Base-by-base conservation (phyloP, 768 basidiomycete species). In the Imleria badia region DNA sequence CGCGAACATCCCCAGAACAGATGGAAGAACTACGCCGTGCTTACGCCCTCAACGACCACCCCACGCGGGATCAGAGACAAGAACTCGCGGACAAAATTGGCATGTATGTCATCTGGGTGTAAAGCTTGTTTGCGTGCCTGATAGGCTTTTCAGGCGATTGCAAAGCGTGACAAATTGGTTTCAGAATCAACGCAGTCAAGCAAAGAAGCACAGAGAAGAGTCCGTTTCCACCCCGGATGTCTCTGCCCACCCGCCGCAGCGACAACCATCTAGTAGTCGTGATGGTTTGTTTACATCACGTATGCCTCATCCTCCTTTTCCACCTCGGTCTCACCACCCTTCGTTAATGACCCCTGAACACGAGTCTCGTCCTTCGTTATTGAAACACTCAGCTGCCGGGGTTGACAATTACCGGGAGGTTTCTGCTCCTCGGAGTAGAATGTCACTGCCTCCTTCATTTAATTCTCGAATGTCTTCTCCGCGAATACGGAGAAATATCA, bases 81-180 rank as follows among this genome's bases (percentile, higher is more conserved):
- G 75, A 76, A 22, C 76, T 92, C 20, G 82, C 88, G 8, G 77
- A 81, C 54, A 80, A 76, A 66, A 84, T 90, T 67, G 87, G 86
- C 72, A 90, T 90, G 89, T 90, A 72, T 68, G 89, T 79, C 54
- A 47, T 64, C 48, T 44, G 40, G 23, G 15, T 39, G n/a, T 34
- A 35, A 57, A 48, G 48, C 40, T 55, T 57, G 36, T 59, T 45
- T 48, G 7, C 43, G 45, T 56, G 60, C 63, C 66, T 72, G 51
- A 73, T 50, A 22, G 41, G 58, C 66, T 64, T 68, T 62, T 69
- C 58, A 91, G 89, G 87, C 85, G 82, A 59, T 80, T 86, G 72
- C 84, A 89, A 71, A 87, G 83, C 52, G 84, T 91, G 53, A 89
- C 85, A 2, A 90, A 91, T 66, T 91, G 89, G 90, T 91, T 91